Percentiles rank a stretch among this genome's conserved stretches.
These are phyloP conservation scores for Leucocoprinus leucothites DNA, from an alignment of 768 basidiomycete genomes.

Conservation along the genomic window DNA sequence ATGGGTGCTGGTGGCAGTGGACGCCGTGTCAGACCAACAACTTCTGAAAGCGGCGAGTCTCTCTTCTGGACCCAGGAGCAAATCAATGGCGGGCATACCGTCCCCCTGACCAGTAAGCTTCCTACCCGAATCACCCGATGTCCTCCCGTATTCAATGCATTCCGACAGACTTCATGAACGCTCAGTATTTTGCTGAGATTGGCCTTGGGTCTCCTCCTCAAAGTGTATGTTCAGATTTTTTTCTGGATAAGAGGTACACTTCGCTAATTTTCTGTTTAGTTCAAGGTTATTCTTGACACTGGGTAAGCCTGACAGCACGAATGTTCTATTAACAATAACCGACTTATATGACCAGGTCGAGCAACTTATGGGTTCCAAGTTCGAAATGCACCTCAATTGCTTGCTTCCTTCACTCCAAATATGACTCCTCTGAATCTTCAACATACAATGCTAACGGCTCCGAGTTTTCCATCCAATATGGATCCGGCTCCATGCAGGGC, in stretches of 20 bases:
- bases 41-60: constrained; percentile 44
- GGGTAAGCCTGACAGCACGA: constrained; percentile 41
- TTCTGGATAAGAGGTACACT: neutral
- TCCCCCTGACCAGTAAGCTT: constrained; percentile 82
- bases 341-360: constrained; percentile 47
- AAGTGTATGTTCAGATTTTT: constrained; percentile 40
- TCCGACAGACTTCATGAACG: constrained; percentile 89
- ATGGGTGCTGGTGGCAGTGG: constrained; percentile 74
- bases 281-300: constrained; percentile 95
- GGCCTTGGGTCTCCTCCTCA: constrained; percentile 82
- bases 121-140: constrained; percentile 13
- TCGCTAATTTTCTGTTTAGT: constrained; percentile 35
- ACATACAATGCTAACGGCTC: constrained; percentile 90
- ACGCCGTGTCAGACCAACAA: constrained; percentile 46
- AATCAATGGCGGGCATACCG: constrained; percentile 73
- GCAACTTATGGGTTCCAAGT: constrained; percentile 95
- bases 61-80: constrained; percentile 82
- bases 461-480: constrained; percentile 88
- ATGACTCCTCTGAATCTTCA: constrained; percentile 74
- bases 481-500: constrained; percentile 95
- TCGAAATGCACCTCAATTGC: constrained; percentile 79
- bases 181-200: constrained; percentile 94
- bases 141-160: neutral
- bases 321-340: neutral
- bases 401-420: constrained; percentile 93